Base-by-base conservation (phyloP, 768 basidiomycete genomes). In the Trametes cinnabarina region DNA sequence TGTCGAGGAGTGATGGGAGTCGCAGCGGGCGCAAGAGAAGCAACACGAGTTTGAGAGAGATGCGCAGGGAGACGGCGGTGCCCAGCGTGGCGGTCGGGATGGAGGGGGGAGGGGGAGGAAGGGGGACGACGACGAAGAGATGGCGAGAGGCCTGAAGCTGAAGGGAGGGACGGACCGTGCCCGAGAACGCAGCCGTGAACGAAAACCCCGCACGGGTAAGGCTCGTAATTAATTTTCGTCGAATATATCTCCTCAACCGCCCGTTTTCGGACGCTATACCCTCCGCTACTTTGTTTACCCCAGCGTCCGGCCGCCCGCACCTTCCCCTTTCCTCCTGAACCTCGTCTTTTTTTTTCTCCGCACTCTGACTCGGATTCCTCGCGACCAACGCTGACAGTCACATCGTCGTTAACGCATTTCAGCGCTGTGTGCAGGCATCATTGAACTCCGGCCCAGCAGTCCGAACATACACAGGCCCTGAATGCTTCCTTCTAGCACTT, bases 141-240 rank as follows among this genome's bases (percentile, higher is more conserved):
- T 49, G 30, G 30, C 30, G 58, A 60, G 64, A 42, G 60, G 51
- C 51, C 49, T 49, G 34, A 49, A 59, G 54, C 49, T 49, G 34
- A 49, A 59, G 54, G 61, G 59, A 55, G 47, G 43, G 55, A 62
- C 65, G 65, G 65, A 59, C 65, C 65, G 64, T 60, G 61, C 54
- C 62, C 64, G 62, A 61, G 52, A 51, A 44, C 57, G 61, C 53
- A 55, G 53, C n/a, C n/a, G n/a, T n/a, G n/a, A n/a, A n/a, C n/a
- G n/a, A n/a, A n/a, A n/a, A n/a, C n/a, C n/a, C n/a, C n/a, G n/a
- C n/a, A n/a, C n/a, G n/a, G n/a, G n/a, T n/a, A n/a, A n/a, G n/a
- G n/a, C n/a, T n/a, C n/a, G n/a, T n/a, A n/a, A n/a, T n/a, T n/a
- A n/a, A n/a, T n/a, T n/a, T n/a, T n/a, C n/a, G n/a, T n/a, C n/a